These are phyloP conservation scores for Naganishia sp. DNA, from an alignment of 1,284 basidiomycete genomes.

Conservation along the genomic window DNA sequence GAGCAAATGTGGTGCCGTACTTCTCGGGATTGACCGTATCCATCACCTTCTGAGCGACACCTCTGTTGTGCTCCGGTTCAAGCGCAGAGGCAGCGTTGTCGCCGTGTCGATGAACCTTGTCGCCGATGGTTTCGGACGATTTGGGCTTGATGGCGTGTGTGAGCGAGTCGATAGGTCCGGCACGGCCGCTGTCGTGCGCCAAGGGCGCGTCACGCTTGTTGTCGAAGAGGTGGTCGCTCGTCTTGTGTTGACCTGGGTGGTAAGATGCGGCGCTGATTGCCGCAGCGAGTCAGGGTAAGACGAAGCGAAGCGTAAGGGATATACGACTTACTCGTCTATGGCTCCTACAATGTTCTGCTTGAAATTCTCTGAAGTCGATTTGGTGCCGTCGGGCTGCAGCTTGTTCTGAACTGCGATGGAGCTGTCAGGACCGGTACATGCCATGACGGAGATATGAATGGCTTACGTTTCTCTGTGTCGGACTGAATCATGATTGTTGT, in stretches of 20 bases:
- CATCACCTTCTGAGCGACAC: conserved; percentile 18
- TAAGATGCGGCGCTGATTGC: conserved; percentile 13
- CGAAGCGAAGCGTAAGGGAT: not conserved
- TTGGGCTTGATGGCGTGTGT: conserved; percentile 16
- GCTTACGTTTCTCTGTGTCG: conserved; percentile 2
- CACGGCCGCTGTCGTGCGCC: conserved; percentile 16
- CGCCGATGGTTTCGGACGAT: conserved; percentile 17
- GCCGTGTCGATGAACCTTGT: conserved; percentile 15
- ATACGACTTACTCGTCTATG: conserved; percentile 12
- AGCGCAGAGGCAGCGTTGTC: conserved; percentile 23
- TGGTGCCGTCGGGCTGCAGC: conserved; percentile 10
- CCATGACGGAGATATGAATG: not conserved
- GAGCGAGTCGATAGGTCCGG: conserved; percentile 10
- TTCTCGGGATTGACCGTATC: conserved; percentile 26
- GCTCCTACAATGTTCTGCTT: conserved; percentile 18
- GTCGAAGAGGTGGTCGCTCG: conserved; percentile 27
- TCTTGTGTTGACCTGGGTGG: conserved; percentile 27
- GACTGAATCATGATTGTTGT: conserved; percentile 3
- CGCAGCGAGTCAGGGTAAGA: not conserved
- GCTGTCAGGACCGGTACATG: not conserved
- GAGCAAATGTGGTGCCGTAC: conserved; percentile 1
- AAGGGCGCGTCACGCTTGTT: conserved; percentile 16
- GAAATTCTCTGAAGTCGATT: conserved; percentile 7
- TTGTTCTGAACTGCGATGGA: not conserved
- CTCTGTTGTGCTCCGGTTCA: conserved; percentile 10